These are phyloP conservation scores for Sporothrix pallida DNA, from an alignment of 2,329 filamentous ascomycete species.

Conservation along the genomic window DNA sequence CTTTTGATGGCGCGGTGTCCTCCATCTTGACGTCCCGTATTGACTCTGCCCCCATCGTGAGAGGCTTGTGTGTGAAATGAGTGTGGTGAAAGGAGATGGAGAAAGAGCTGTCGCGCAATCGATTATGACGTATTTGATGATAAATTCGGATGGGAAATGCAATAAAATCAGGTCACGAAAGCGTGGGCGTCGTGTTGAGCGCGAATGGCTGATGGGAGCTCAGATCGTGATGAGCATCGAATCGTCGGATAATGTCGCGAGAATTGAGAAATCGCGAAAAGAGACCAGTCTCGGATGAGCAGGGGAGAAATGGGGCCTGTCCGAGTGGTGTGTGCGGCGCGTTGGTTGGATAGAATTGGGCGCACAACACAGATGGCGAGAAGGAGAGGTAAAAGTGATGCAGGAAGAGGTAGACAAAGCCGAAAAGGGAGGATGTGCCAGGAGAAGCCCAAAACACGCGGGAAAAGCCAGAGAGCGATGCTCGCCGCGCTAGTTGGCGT, in stretches of 20 bases:
- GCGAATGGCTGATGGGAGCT: neutral
- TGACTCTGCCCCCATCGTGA: slow-evolving; percentile 44
- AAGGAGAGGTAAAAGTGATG: neutral
- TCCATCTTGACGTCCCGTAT: slow-evolving; percentile 51
- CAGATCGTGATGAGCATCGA: slow-evolving; percentile 25
- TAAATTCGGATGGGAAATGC: neutral
- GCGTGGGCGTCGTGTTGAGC: neutral
- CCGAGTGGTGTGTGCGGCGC: neutral
- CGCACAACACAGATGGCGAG: neutral
- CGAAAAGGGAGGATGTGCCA: slow-evolving; percentile 30
- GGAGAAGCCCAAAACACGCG: slow-evolving; percentile 30
- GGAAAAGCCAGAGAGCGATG: slow-evolving; percentile 24
- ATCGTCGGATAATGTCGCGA: neutral
- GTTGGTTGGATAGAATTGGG: neutral
- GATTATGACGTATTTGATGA: neutral
- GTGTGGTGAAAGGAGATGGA: neutral
- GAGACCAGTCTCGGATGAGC: neutral
- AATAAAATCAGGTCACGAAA: neutral
- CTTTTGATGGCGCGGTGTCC: slow-evolving; percentile 41
- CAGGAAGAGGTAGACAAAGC: neutral
- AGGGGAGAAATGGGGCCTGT: neutral
- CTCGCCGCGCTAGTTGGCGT: slow-evolving; percentile 32
- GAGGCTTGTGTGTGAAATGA: neutral
- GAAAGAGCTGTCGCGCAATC: neutral
- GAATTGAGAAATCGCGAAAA: slow-evolving; percentile 7